A percentile compares a stretch with the other conserved stretches of the same genome.
Conservation (phyloP, 1,139 yeast genomes). For the Kluyveromyces marxianus region DNA sequence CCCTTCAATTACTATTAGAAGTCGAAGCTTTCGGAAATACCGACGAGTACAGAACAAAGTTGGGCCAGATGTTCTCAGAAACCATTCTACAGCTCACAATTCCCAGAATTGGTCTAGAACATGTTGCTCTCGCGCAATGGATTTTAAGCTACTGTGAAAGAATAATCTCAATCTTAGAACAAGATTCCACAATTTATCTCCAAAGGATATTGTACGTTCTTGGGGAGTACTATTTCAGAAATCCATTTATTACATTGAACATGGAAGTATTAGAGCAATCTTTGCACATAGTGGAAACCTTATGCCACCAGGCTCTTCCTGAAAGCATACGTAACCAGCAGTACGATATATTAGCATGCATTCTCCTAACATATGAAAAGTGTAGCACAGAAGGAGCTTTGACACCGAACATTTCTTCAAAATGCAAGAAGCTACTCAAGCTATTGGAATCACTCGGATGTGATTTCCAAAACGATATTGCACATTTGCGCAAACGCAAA, state of each 20-base stretch:
- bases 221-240: conserved; percentile 24
- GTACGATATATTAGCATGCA: conserved; percentile 22
- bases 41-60: conserved; percentile 7
- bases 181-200: conserved; percentile 13
- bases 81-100: conserved; percentile 20
- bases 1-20: conserved; percentile 16
- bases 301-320: conserved; percentile 12
- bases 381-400: conserved; percentile 22
- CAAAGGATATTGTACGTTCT: conserved; percentile 22
- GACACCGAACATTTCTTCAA: neutral
- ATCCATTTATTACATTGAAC: conserved; percentile 23
- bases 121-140: conserved; percentile 17
- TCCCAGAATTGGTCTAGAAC: conserved; percentile 21
- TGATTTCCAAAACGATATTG: conserved; percentile 7
- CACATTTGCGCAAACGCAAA: neutral
- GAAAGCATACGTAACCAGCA: conserved; percentile 21
- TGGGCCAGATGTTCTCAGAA: conserved; percentile 18
- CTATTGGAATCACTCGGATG: conserved; percentile 13
- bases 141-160: conserved; percentile 9
- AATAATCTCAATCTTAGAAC: conserved; percentile 9
- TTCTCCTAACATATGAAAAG: conserved; percentile 19
- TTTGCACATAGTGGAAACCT: conserved; percentile 8
- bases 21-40: conserved; percentile 10
- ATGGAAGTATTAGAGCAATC: conserved; percentile 12
- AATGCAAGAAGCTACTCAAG: conserved; percentile 5